Conservation (phyloP, 768 basidiomycete species). For the Multifurca ochricompacta region DNA sequence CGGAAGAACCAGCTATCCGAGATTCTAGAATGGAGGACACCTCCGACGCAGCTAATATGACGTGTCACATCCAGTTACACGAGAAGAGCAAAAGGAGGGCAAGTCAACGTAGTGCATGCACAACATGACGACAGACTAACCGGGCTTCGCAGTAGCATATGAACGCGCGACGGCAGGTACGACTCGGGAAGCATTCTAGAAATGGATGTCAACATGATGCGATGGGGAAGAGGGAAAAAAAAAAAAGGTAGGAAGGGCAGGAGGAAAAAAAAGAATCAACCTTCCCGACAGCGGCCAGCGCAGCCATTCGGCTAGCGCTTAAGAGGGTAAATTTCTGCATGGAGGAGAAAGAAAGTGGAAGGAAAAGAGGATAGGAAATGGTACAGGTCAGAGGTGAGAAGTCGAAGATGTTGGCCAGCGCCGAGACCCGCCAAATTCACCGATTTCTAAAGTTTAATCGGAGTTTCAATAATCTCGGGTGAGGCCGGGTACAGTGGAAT, state of each 20-base stretch:
- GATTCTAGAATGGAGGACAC: slow-evolving; percentile 99
- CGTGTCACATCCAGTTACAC: slow-evolving; percentile 33
- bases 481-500: not conserved
- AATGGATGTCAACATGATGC: not conserved
- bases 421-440: slow-evolving; percentile 24
- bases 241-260: slow-evolving; percentile 19
- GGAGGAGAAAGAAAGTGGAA: slow-evolving; percentile 32
- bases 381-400: slow-evolving; percentile 31
- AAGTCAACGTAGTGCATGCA: slow-evolving; percentile 18
- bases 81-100: not conserved
- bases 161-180: slow-evolving; percentile 58
- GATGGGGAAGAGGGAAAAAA: not conserved
- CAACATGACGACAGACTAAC: slow-evolving; percentile 39
- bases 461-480: slow-evolving; percentile 14
- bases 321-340: slow-evolving; percentile 84
- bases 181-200: slow-evolving; percentile 35
- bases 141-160: slow-evolving; percentile 98
- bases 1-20: slow-evolving; percentile 87
- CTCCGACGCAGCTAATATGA: slow-evolving; percentile 83
- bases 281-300: slow-evolving; percentile 60
- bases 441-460: slow-evolving; percentile 17
- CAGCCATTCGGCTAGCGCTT: slow-evolving; percentile 74
- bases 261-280: slow-evolving; percentile 32
- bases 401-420: slow-evolving; percentile 27
- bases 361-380: slow-evolving; percentile 36